Base-by-base conservation (phyloP, 1,139 yeast genomes). In the Kazachstania sp. region DNA sequence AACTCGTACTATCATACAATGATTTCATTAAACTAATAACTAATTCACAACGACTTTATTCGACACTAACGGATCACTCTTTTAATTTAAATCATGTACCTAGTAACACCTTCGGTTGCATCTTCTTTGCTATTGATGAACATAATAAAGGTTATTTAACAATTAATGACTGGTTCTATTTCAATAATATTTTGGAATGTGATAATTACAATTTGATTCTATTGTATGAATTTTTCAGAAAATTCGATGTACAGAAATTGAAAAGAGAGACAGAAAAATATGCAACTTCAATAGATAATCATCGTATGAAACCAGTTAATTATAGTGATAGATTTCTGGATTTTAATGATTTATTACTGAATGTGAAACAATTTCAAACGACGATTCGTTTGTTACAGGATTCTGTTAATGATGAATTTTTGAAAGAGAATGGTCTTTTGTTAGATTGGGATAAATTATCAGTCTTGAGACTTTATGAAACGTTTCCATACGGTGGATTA, bases 81-180 rank as follows among this genome's bases (percentile, higher is more conserved):
- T 63, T 59, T 39, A 64, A 64, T 44, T 48, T 64, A 38, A 64
- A 65, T 44, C 61, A 57, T 46, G 62, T 69, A 9, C 66, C 70
- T 5, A 54, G 55, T 3, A 57, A 65, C 37, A 63, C 70, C 0
- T 69, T 70, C 54, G 77, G 76, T 12, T 58, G 83, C 51, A 75
- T 83, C 46, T 83, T 80, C 58, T 70, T 82, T 47, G 74, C 83
- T 37, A 80, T 86, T 26, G 92, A 83, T 61, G 71, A 72, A 48
- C 73, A 74, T 39, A 71, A 72, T 49, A 82, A 81, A 57, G 90
- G 90, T 1, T 81, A 72, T 54, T 67, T 83, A 44, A 73, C 74
- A 38, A 74, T 78, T 43, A 60, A 66, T 13, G 88, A 84, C 55
- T 84, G 86, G 77, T 65, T 76, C 37, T 69, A 71, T 35, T 80